phyloP scores from a whole-genome alignment of 192 early-diverging fungal species.

The Obelidium mucronatum region DNA sequence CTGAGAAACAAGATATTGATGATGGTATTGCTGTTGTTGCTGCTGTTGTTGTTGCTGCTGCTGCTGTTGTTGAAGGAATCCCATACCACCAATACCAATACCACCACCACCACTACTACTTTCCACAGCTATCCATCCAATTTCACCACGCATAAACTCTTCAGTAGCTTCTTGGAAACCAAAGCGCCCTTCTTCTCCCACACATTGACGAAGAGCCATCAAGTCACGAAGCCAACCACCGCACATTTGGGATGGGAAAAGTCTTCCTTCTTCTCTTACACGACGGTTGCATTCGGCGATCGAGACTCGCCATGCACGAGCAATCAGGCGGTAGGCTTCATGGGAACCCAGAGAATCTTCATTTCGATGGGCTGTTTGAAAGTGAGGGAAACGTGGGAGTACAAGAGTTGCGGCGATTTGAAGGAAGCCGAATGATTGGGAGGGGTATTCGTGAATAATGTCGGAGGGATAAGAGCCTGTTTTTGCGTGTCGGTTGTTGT shows the following conservation, averaged over 20 bases:
- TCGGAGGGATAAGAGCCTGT: slow-evolving; percentile 72
- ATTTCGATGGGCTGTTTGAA: slow-evolving; percentile 78
- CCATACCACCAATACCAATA: not conserved
- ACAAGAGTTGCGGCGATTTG: slow-evolving; percentile 65
- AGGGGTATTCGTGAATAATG: slow-evolving; percentile 81
- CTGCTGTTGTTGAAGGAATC: not conserved
- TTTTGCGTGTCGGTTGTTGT: too few species aligned
- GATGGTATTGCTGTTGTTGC: not conserved
- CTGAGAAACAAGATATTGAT: too few species aligned
- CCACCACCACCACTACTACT: not conserved
- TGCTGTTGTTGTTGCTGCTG: not conserved
- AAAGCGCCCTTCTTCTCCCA: slow-evolving; percentile 12
- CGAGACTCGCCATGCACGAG: slow-evolving; percentile 78
- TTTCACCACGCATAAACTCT: slow-evolving; percentile 32
- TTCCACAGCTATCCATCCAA: slow-evolving; percentile 18
- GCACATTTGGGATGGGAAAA: slow-evolving; percentile 79
- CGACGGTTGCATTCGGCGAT: slow-evolving; percentile 75
- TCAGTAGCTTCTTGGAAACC: slow-evolving; percentile 28
- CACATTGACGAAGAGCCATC: slow-evolving; percentile 35
- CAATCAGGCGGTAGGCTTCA: slow-evolving; percentile 74
- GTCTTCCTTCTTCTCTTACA: slow-evolving; percentile 74
- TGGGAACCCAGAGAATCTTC: slow-evolving; percentile 72
- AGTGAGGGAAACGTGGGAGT: slow-evolving; percentile 73
- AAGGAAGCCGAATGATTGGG: slow-evolving; percentile 80
- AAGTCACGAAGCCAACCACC: slow-evolving; percentile 85